phyloP scores from a whole-genome alignment of 495 filamentous ascomycete species.

The Eremomyces bilateralis region DNA sequence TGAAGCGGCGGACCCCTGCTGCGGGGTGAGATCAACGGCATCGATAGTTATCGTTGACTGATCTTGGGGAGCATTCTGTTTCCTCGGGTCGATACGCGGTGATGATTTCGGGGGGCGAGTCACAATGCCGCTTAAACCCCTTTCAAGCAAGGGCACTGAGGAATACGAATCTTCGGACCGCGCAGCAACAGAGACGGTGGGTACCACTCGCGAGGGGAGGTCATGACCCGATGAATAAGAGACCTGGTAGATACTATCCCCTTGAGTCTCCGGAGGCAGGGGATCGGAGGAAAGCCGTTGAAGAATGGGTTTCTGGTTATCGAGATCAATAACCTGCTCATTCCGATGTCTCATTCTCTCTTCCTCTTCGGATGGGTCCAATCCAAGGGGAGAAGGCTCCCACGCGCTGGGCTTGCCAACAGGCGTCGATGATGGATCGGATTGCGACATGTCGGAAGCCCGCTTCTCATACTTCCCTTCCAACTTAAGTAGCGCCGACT shows the following conservation, averaged over 20 bases:
- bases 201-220: neutral
- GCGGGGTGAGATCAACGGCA: no score
- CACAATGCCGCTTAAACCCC: slow-evolving; percentile 46
- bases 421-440: neutral
- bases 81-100: no score
- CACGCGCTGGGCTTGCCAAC: neutral
- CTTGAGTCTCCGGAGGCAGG: no score
- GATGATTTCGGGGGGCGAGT: no score
- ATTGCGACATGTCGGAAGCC: neutral
- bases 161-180: slow-evolving; percentile 48
- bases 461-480: no score
- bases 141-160: slow-evolving; percentile 54
- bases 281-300: no score
- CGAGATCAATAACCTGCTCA: slow-evolving; percentile 1
- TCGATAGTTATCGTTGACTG: no score
- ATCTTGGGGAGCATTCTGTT: no score
- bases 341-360: neutral
- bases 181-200: slow-evolving; percentile 1
- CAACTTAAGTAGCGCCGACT: slow-evolving; percentile 75
- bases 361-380: no score
- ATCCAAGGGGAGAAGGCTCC: no score
- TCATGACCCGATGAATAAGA: neutral
- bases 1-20: slow-evolving; percentile 22
- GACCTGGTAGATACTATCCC: no score
- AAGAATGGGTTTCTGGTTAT: no score